Evolutionary conservation across 2,329 filamentous ascomycete genomes (phyloP).

Genomic region (Trichoderma afroharzianum): DNA sequence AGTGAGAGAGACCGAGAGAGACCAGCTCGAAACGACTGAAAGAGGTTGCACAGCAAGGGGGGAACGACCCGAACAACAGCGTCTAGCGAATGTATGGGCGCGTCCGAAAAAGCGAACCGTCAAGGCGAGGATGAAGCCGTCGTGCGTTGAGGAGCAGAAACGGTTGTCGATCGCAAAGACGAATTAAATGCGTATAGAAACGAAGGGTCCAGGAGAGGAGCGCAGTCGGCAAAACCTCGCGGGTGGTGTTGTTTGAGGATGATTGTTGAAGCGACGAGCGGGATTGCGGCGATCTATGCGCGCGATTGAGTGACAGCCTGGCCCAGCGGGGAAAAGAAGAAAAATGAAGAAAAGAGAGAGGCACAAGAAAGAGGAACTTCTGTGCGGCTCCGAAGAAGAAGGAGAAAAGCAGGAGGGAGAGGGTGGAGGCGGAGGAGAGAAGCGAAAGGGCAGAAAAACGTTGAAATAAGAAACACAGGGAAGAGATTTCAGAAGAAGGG

Average conservation of each 20-base stretch:
- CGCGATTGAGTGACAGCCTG: constrained; percentile 19
- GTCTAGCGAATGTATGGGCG: constrained; percentile 41
- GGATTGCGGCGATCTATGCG: constrained; percentile 1
- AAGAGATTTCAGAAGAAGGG: constrained; percentile 30
- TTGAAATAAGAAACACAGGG: constrained; percentile 27
- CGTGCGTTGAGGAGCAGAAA: not conserved
- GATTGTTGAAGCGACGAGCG: not conserved
- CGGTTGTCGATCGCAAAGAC: constrained; percentile 12
- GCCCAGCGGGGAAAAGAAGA: constrained; percentile 11
- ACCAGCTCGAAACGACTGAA: constrained; percentile 44
- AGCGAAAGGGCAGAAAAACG: constrained; percentile 26
- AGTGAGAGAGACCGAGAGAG: constrained; percentile 27
- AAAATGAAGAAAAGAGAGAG: constrained; percentile 20
- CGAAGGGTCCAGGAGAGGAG: constrained; percentile 28
- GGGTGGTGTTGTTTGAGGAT: not conserved
- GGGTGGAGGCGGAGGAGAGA: constrained; percentile 24
- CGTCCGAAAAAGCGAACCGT: constrained; percentile 37
- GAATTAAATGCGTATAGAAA: constrained; percentile 36
- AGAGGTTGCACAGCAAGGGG: constrained; percentile 25
- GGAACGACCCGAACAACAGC: constrained; percentile 38
- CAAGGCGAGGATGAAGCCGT: constrained; percentile 32
- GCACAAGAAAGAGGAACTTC: constrained; percentile 29
- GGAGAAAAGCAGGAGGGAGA: constrained; percentile 25
- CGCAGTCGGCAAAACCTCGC: constrained; percentile 29
- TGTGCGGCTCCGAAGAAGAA: constrained; percentile 22